These are phyloP conservation scores for Skeletonema potamos DNA, from an alignment of 108 stramenopile species.

Conservation along the genomic window DNA sequence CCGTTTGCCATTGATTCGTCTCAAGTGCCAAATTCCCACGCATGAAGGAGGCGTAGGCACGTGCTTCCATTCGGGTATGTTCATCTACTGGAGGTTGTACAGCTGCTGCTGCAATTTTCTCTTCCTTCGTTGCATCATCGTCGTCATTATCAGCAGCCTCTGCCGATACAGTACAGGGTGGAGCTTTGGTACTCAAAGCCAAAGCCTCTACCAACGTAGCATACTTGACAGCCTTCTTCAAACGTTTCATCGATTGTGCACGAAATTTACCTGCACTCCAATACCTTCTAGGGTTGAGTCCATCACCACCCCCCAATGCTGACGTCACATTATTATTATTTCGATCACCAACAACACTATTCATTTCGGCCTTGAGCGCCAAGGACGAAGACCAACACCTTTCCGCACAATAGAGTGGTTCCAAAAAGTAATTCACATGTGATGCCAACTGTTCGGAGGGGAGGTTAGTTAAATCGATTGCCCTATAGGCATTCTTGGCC, in stretches of 20 bases:
- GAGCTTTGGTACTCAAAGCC: constrained; percentile 10
- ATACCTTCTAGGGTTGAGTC: not conserved
- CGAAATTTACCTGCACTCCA: constrained; percentile 36
- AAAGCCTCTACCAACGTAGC: constrained; percentile 42
- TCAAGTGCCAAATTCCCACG: constrained; percentile 64
- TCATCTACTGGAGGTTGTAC: constrained; percentile 39
- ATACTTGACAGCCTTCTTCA: constrained; percentile 66
- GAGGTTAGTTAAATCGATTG: constrained; percentile 26
- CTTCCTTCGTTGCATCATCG: not conserved
- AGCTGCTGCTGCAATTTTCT: not conserved
- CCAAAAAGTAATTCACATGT: constrained; percentile 40
- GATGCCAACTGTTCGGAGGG: constrained; percentile 12
- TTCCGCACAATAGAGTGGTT: constrained; percentile 58
- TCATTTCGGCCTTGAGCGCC: constrained; percentile 39
- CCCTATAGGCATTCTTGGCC: constrained; percentile 21
- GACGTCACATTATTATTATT: not conserved
- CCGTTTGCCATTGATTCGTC: constrained; percentile 45
- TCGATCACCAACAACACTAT: constrained; percentile 3
- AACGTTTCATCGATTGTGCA: constrained; percentile 47
- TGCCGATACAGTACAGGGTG: not conserved
- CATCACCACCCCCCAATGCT: constrained; percentile 4
- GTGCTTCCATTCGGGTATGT: constrained; percentile 55
- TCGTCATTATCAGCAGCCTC: not conserved
- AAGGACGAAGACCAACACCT: constrained; percentile 71
- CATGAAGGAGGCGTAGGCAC: constrained; percentile 77